Evolutionary conservation across 768 basidiomycete genomes (phyloP).

Genomic region (Amanita inopinata): DNA sequence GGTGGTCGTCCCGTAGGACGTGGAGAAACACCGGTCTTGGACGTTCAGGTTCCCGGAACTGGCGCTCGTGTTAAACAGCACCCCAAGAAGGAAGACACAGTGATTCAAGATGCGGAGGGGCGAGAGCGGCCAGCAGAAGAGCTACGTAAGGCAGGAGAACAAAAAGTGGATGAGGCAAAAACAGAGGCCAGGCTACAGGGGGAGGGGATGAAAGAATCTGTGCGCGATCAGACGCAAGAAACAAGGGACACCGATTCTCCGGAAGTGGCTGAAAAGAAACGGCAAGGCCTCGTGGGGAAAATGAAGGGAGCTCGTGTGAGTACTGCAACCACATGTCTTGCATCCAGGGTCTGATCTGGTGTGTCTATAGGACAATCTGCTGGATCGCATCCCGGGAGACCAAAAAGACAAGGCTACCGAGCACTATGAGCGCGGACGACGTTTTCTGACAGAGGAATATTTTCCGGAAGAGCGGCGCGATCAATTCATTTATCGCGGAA

Average conservation of each 20-base stretch:
- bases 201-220: neutral
- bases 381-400: constrained; percentile 55
- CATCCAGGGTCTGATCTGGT: constrained; percentile 14
- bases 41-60: constrained; percentile 24
- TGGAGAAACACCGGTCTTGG: constrained; percentile 25
- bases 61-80: constrained; percentile 28
- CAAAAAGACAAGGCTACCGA: constrained; percentile 51
- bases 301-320: constrained; percentile 28
- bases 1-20: constrained; percentile 23
- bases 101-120: constrained; percentile 23
- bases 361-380: constrained; percentile 12
- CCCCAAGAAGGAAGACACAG: constrained; percentile 37
- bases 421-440: constrained; percentile 46
- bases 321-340: constrained; percentile 21
- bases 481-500: constrained; percentile 86
- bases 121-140: constrained; percentile 21
- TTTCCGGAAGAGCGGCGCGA: constrained; percentile 89
- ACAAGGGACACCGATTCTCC: constrained; percentile 6
- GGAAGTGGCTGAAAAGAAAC: constrained; percentile 21
- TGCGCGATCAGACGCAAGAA: constrained; percentile 8
- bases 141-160: constrained; percentile 12
- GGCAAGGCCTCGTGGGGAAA: constrained; percentile 22
- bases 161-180: neutral
- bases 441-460: constrained; percentile 71
- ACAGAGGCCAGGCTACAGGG: neutral